These are phyloP conservation scores for Xylaria cubensis DNA, from an alignment of 495 filamentous ascomycete species.

Conservation along the genomic window DNA sequence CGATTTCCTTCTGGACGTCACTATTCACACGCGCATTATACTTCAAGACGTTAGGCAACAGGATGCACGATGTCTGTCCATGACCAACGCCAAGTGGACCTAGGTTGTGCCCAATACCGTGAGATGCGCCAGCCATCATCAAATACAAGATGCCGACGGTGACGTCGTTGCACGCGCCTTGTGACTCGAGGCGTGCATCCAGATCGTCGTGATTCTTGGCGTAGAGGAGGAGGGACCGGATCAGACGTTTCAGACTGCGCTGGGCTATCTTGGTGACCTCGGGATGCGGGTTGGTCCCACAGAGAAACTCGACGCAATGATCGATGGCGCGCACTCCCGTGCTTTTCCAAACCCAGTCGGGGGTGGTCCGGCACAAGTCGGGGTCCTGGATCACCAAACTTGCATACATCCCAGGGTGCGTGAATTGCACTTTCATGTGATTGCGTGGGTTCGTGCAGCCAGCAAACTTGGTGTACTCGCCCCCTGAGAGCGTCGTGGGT, in stretches of 20 bases:
- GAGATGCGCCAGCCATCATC: slow-evolving; percentile 54
- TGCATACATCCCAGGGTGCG: slow-evolving; percentile 53
- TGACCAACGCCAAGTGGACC: slow-evolving; percentile 70
- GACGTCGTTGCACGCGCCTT: slow-evolving; percentile 29
- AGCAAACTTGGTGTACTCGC: slow-evolving; percentile 50
- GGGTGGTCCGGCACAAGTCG: slow-evolving; percentile 59
- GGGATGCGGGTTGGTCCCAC: slow-evolving; percentile 43
- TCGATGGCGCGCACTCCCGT: slow-evolving; percentile 69
- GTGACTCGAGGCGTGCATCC: slow-evolving; percentile 54
- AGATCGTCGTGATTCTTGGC: slow-evolving; percentile 52
- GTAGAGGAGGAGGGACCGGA: slow-evolving; percentile 59
- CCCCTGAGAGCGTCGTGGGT: slow-evolving; percentile 65
- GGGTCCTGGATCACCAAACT: slow-evolving; percentile 67
- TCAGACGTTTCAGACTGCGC: slow-evolving; percentile 55
- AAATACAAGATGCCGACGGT: slow-evolving; percentile 32
- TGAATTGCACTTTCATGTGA: slow-evolving; percentile 61
- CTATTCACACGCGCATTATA: slow-evolving; percentile 56
- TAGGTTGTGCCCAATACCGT: slow-evolving; percentile 73
- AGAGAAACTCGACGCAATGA: slow-evolving; percentile 68
- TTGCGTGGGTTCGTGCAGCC: slow-evolving; percentile 62
- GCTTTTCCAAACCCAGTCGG: slow-evolving; percentile 65
- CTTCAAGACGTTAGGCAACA: slow-evolving; percentile 66
- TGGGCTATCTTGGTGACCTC: slow-evolving; percentile 46
- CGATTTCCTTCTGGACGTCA: slow-evolving; percentile 53
- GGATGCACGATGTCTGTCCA: slow-evolving; percentile 70